Base-by-base conservation (phyloP, 163 green algal species). In the Smithsoniella earleae region DNA sequence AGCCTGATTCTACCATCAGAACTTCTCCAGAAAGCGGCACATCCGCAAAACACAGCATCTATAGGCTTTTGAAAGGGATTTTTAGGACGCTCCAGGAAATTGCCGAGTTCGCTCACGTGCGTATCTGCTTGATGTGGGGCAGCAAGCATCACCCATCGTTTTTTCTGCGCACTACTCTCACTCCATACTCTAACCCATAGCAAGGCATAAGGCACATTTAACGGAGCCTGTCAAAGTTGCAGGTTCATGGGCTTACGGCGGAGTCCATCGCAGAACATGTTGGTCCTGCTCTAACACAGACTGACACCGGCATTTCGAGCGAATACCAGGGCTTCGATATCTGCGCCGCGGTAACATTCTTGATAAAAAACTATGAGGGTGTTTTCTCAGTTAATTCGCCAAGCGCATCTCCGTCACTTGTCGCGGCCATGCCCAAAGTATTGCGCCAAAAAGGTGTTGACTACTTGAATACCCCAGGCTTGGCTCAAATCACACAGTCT, bases 221-320 rank as follows among this genome's bases (percentile, higher is more conserved):
- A 18, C 43, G 43, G 43, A 54, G 43, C 43, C 43, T 18, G 43
- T 18, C 43, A 54, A 18, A 54, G 43, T 18, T 69, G 58, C 58
- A 69, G 58, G 58, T 31, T 25, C 58, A 36, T 18, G 27, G 34
- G 8, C 58, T 69, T n/a, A 69, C 58, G 5, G 27, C 58, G 27
- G 58, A 30, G 43, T 30, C 58, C 6, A n/a, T 69, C 4, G 58
- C 27, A 16, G 58, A 30, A 43, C 43, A 25, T n/a, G 58, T 69
- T 69, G 58, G 58, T 5, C 58, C 58, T 38, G 58, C 58, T 28
- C 58, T 69, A 43, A 43, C 58, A 13, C 31, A 69, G 58, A 16
- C 27, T 10, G 16, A 34, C 27, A 30, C 27, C 16, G 20, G 27
- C 8, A 36, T 31, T 31, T n/a, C 58, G 5, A 33, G 30, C n/a